These are phyloP conservation scores for Atractiella rhizophila DNA, from an alignment of 768 basidiomycete species.

Conservation along the genomic window DNA sequence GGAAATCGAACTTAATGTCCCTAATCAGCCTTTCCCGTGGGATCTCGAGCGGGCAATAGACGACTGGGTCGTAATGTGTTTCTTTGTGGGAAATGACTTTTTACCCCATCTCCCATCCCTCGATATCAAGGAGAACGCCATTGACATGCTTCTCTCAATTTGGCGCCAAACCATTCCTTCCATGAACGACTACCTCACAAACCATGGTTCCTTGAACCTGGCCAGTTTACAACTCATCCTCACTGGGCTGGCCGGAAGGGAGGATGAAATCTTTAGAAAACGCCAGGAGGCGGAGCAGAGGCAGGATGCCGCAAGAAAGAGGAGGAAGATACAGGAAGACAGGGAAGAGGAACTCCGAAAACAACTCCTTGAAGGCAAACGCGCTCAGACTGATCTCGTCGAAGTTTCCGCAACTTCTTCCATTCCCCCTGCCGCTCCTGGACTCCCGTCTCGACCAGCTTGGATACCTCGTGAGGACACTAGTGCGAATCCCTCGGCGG, in stretches of 20 bases:
- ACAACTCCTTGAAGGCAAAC: neutral
- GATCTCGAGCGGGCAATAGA: conserved; percentile 89
- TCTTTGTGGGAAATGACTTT: conserved; percentile 99
- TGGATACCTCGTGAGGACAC: no score
- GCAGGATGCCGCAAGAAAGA: conserved; percentile 1
- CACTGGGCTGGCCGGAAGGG: conserved; percentile 73
- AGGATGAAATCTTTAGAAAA: conserved; percentile 83
- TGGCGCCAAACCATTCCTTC: conserved; percentile 79
- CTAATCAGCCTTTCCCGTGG: conserved; percentile 56
- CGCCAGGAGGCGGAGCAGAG: conserved; percentile 37
- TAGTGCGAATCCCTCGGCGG: no score
- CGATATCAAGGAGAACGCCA: conserved; percentile 97
- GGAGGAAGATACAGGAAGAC: conserved; percentile 1
- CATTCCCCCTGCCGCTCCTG: no score
- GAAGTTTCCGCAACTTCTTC: no score
- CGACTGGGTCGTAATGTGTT: conserved; percentile 98
- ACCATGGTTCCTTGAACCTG: conserved; percentile 69
- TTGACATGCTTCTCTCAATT: conserved; percentile 83
- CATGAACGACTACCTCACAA: conserved; percentile 94
- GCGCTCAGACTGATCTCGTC: no score
- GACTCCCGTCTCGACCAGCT: no score
- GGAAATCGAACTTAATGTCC: conserved; percentile 72
- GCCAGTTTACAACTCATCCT: conserved; percentile 75
- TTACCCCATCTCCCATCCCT: conserved; percentile 89
- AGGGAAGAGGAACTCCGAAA: neutral